Evolutionary conservation across 192 early-diverging fungal genomes (phyloP), one percentile per base, ranked within the genome.

Genomic region (Thamnidium elegans): DNA sequence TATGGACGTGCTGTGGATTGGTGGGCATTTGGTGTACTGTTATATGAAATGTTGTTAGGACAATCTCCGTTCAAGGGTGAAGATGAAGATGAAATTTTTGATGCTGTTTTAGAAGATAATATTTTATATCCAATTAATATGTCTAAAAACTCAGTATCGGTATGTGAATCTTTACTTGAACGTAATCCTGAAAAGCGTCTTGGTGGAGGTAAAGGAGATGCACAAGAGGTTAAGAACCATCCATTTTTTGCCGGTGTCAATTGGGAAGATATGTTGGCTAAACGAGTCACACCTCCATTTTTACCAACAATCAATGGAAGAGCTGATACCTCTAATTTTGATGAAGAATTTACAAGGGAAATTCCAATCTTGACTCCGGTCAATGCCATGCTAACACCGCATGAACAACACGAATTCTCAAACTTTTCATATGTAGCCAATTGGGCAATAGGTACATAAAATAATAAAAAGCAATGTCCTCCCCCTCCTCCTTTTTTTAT

Each of bases 281-380:
- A 85, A 50, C 73, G 78, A n/a, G 75, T 88, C n/a, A 72, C 85
- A 0, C 83, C 87, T n/a, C 89, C 90, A 1, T 93, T 86, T 68
- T 66, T 78, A 39, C 91, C 91, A 1, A 84, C 73, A 34, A 74
- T 92, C 36, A 78, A 66, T 1, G 78, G 82, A 23, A 81, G 88
- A 55, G 89, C 87, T 17, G 96, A 98, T 68, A 86, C 89, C 34
- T 95, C 93, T 55, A 96, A 96, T 84, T 98, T 98, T 88, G 96
- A 98, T 69, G 87, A 89, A 45, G 96, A 98, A 70, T 98, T 98
- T 70, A 98, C 96, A 7, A 81, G 82, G 31, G 93, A 97, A 80
- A 80, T 79, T 56, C 90, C 96, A 1, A 88, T 90, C 0, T 70
- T 97, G 62, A 97, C 96, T 7, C 96, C 94, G 0, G 85, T 88